These are phyloP conservation scores for Aspergillus indologenus DNA, from an alignment of 495 filamentous ascomycete species.

Conservation along the genomic window DNA sequence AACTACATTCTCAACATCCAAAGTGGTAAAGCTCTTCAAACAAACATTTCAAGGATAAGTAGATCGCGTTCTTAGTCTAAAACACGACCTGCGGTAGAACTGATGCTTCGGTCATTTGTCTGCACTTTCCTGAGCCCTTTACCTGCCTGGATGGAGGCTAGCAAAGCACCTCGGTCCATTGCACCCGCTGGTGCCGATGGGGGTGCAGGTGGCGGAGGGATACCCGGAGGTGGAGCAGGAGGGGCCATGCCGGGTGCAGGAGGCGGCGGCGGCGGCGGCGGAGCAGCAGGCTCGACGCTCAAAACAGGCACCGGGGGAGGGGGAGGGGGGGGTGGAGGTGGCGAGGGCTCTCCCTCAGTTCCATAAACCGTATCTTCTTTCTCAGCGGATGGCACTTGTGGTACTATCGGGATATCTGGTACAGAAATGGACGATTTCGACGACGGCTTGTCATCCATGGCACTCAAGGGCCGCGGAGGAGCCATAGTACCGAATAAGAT, in stretches of 20 bases:
- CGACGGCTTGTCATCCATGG: constrained; percentile 66
- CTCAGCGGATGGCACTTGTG: constrained; percentile 18
- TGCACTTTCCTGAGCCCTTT: constrained; percentile 74
- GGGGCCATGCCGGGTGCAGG: constrained; percentile 35
- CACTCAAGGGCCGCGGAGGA: constrained; percentile 83
- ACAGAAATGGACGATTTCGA: constrained; percentile 40
- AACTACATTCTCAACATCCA: not conserved
- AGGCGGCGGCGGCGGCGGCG: constrained; percentile 46
- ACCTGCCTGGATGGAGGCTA: constrained; percentile 79
- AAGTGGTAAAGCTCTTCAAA: not conserved
- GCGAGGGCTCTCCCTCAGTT: constrained; percentile 26
- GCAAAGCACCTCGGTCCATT: constrained; percentile 56
- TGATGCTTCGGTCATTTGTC: constrained; percentile 78
- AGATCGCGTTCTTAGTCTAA: constrained; percentile 29
- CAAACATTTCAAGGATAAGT: not conserved
- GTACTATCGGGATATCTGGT: constrained; percentile 32
- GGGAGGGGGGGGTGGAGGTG: constrained; percentile 27
- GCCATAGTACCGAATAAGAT: constrained; percentile 97
- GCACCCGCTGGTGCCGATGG: constrained; percentile 44
- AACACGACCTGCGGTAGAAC: constrained; percentile 69
- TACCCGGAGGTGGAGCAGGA: constrained; percentile 33
- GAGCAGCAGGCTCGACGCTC: constrained; percentile 29
- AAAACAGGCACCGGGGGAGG: constrained; percentile 35
- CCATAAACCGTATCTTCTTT: constrained; percentile 13
- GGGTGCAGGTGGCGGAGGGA: constrained; percentile 54